Evolutionary conservation across 306 rosid species (phyloP), one percentile per base, ranked within the genome.

Genomic region (Pueraria montana): DNA sequence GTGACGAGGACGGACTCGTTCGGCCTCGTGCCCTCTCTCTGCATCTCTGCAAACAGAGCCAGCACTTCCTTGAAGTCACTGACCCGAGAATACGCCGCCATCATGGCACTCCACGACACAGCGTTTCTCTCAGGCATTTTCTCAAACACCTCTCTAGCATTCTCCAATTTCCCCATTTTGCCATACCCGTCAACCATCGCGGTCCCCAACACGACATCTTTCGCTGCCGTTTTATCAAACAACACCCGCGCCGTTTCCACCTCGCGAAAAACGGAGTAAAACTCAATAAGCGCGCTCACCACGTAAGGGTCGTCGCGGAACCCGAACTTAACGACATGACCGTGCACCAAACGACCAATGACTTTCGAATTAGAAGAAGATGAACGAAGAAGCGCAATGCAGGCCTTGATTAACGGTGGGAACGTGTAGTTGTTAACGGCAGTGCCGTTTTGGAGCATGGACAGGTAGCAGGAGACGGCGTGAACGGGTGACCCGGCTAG

Each of bases 181-280:
- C 98, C 97, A 72, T 93, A 93, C 50, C 97, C 97, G 36, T 93
- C 91, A 10, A 90, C 63, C 97, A 95, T 89, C 0, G 92, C 85
- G 23, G 97, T 95, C 97, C 97, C 91, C 68, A 90, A 80, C 30
- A 95, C 95, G 43, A 95, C 98, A 67, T 95, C 98, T 78, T 80
- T 95, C 48, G 36, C 48, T 0, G 79, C 3, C 59, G 70, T 82
- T 87, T 30, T 36, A 77, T 91, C 93, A 59, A 95, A 93, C 89
- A 91, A 17, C 24, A 80, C 11, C 11, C 90, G 83, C 3, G 95
- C 95, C 23, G 43, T 72, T 21, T 43, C 72, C 79, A 91, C 72
- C 4, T 87, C 82, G 5, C 64, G 12, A n/a, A 46, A 63, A 12
- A 48, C 66, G 1, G 87, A 88, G 78, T 93, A 95, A 76, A 90